Conservation (phyloP, 768 basidiomycete species). For the Lentinula aciculospora region DNA sequence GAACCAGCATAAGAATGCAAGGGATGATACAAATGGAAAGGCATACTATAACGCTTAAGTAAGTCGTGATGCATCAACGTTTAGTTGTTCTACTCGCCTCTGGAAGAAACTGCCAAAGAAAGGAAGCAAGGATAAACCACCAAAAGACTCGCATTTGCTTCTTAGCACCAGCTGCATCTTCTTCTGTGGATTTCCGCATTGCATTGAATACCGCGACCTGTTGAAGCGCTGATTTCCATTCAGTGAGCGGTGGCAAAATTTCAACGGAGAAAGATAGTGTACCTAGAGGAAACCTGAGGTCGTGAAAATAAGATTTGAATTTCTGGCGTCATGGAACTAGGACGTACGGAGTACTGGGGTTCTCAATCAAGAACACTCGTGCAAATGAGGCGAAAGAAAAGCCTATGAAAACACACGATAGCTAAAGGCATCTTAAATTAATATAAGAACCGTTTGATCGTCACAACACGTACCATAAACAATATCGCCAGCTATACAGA, state of each 20-base stretch:
- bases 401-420: slow-evolving; percentile 16
- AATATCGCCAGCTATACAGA: slow-evolving; percentile 15
- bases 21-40: slow-evolving; percentile 20
- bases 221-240: slow-evolving; percentile 13
- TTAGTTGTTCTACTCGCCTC: slow-evolving; percentile 5
- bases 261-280: background rate
- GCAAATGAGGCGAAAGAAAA: slow-evolving; percentile 19
- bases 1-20: slow-evolving; percentile 21
- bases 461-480: slow-evolving; percentile 15
- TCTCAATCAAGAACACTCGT: slow-evolving; percentile 15
- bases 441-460: background rate
- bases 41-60: slow-evolving; percentile 11
- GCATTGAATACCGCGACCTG: slow-evolving; percentile 12
- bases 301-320: background rate
- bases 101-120: slow-evolving; percentile 17
- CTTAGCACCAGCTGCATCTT: slow-evolving; percentile 6
- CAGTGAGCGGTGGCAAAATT: background rate
- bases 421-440: background rate
- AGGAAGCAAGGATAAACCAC: slow-evolving; percentile 11
- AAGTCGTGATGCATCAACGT: background rate
- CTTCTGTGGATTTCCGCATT: slow-evolving; percentile 7
- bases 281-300: background rate
- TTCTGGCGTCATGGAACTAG: background rate
- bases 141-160: slow-evolving; percentile 21
- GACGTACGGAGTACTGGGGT: slow-evolving; percentile 17